Conservation (phyloP, 129 eudicot species). For the Kitagawia praeruptora region DNA sequence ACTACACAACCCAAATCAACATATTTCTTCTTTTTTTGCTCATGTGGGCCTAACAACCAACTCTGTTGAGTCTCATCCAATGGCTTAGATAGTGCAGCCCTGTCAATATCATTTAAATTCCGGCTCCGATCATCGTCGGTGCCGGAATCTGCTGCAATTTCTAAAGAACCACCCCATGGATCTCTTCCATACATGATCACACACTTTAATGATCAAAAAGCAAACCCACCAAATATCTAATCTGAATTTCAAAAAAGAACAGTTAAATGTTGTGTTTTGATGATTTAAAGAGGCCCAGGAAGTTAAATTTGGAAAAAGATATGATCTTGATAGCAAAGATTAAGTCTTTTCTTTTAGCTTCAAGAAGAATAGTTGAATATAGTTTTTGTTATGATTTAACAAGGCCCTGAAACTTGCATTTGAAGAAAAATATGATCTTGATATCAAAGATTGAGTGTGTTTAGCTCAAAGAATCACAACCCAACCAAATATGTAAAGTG, state of each 20-base stretch:
- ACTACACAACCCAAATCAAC: conserved; percentile 83
- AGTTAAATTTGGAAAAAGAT: not conserved
- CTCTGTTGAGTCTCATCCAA: conserved; percentile 90
- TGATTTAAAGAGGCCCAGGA: not conserved
- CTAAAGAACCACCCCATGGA: conserved; percentile 93
- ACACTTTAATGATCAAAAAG: not conserved
- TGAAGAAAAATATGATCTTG: not conserved
- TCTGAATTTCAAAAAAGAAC: not conserved
- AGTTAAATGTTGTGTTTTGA: not conserved
- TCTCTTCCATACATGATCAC: conserved; percentile 71
- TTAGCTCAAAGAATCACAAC: not conserved
- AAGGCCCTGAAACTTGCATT: not conserved
- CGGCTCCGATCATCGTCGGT: conserved; percentile 89
- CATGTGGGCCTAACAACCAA: conserved; percentile 84
- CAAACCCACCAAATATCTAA: not conserved
- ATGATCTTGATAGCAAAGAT: not conserved
- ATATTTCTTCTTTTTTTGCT: conserved; percentile 91
- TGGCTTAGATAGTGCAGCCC: conserved; percentile 69
- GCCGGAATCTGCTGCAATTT: conserved; percentile 75
- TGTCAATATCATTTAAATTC: conserved; percentile 57
- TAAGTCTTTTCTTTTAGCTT: not conserved
- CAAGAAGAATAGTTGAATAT: not conserved
- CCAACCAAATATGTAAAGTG: not conserved
- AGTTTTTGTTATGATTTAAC: not conserved
- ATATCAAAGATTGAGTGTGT: not conserved